Percentiles rank a stretch among this genome's conserved stretches.
phyloP scores from a whole-genome alignment of 2,329 filamentous ascomycete genomes.

The Calonectria honghensis region DNA sequence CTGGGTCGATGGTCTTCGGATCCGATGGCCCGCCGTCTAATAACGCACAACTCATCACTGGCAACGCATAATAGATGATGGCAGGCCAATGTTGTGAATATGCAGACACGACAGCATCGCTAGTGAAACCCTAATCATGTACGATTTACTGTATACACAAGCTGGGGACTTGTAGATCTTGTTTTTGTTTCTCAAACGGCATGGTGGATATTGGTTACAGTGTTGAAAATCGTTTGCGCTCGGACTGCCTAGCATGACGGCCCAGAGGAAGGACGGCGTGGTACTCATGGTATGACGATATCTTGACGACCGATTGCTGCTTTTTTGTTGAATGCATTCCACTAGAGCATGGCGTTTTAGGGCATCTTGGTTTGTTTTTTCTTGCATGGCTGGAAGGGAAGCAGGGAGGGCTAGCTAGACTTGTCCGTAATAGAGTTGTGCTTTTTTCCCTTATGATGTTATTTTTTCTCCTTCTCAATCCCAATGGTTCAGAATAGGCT shows the following conservation, averaged over 20 bases:
- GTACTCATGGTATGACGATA: conserved; percentile 48
- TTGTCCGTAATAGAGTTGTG: neutral
- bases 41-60: neutral
- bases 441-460: neutral
- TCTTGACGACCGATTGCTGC: conserved; percentile 44
- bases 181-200: neutral
- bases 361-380: conserved; percentile 41
- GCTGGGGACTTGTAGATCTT: conserved; percentile 34
- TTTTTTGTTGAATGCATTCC: conserved; percentile 43
- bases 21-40: conserved; percentile 76
- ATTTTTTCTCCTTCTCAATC: neutral
- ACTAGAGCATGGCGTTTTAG: conserved; percentile 40
- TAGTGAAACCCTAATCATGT: conserved; percentile 8
- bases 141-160: conserved; percentile 33
- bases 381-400: neutral
- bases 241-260: conserved; percentile 28
- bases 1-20: conserved; percentile 89
- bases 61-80: conserved; percentile 29
- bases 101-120: conserved; percentile 11
- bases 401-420: conserved; percentile 22
- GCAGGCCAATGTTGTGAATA: conserved; percentile 1
- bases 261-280: conserved; percentile 35
- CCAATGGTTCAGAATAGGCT: conserved; percentile 12
- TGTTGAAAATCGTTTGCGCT: neutral
- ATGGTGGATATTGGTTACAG: conserved; percentile 15